Base-by-base conservation (phyloP, 495 filamentous ascomycete genomes). In the Tuber borchii region DNA sequence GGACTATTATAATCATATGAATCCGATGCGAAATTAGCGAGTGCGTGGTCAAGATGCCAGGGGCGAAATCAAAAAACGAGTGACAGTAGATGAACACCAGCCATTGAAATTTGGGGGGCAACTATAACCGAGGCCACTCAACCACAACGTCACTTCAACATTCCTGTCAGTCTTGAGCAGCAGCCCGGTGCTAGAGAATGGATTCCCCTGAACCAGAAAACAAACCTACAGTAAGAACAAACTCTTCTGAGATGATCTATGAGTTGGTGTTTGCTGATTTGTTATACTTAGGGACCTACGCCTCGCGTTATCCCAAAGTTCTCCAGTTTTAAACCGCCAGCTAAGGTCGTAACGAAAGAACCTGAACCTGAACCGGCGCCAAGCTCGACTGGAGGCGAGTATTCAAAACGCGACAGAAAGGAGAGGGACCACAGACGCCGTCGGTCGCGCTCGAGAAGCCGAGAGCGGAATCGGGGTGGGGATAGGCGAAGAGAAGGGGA, bases 1-100 rank as follows among this genome's bases (percentile, higher is more conserved):
- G 90, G 79, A 86, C 90, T 91, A 86, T 90, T 83, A 70, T 85
- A 83, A 77, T 87, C 87, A 73, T 84, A 78, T 3, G 79, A 81
- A 48, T 74, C n/a, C n/a, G n/a, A 37, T 37, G 34, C 34, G 34
- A 37, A 37, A 37, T 37, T 37, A 37, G 2, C 34, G 34, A 37
- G 34, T 37, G 34, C 34, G 34, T 37, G 34, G 34, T 37, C 34
- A 37, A 37, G 34, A 37, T 37, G 34, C 34, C 34, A 37, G 34
- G 20, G 46, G 46, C 1, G 20, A 0, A 51, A 65, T 14, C 4
- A 12, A 31, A 26, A 26, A 65, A 65, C 26, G 56, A 65, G 56
- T 65, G 56, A 65, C 12, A 17, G n/a, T 6, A 7, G 3, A 26
- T 65, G 56, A 31, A 65, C 26, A 16, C 56, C 3, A 4, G 26